These are phyloP conservation scores for Penicillium sp. DNA, from an alignment of 2,329 filamentous ascomycete species.

Conservation along the genomic window DNA sequence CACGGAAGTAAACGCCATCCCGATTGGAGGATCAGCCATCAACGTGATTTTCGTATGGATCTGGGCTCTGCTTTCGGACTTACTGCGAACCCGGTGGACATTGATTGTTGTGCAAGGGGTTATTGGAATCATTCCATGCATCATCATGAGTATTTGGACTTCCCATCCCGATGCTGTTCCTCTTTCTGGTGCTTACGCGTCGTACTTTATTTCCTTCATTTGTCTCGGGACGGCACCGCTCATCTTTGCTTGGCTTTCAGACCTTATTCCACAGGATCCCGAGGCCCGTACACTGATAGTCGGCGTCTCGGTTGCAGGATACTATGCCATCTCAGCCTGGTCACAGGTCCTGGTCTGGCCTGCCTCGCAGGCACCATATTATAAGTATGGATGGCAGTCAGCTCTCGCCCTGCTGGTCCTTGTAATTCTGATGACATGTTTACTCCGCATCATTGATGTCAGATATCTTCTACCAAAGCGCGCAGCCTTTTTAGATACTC, in stretches of 20 bases:
- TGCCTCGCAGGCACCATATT: slow-evolving; percentile 52
- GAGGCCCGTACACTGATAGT: slow-evolving; percentile 52
- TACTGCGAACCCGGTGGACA: slow-evolving; percentile 51
- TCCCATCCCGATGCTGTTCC: slow-evolving; percentile 44
- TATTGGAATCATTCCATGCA: slow-evolving; percentile 50
- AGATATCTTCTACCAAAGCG: slow-evolving; percentile 36
- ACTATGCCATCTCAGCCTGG: slow-evolving; percentile 54
- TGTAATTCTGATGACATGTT: slow-evolving; percentile 48
- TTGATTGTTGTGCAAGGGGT: slow-evolving; percentile 50
- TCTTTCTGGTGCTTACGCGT: slow-evolving; percentile 51
- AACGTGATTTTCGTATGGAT: slow-evolving; percentile 55
- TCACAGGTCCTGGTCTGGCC: slow-evolving; percentile 56
- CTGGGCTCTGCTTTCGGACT: slow-evolving; percentile 55
- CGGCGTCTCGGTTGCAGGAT: slow-evolving; percentile 50
- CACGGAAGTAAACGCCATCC: slow-evolving; percentile 51
- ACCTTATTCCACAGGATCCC: slow-evolving; percentile 52
- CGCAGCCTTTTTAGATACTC: slow-evolving; percentile 14
- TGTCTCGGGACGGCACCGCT: slow-evolving; percentile 53
- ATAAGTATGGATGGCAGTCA: slow-evolving; percentile 52
- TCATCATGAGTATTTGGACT: slow-evolving; percentile 58
- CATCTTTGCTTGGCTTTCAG: slow-evolving; percentile 55
- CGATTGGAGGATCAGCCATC: slow-evolving; percentile 50
- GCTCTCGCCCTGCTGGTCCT: slow-evolving; percentile 47
- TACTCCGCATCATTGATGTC: slow-evolving; percentile 47
- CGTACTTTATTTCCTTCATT: slow-evolving; percentile 53